Base-by-base conservation (phyloP, 257 asterid genomes). In the Solanum pennellii region DNA sequence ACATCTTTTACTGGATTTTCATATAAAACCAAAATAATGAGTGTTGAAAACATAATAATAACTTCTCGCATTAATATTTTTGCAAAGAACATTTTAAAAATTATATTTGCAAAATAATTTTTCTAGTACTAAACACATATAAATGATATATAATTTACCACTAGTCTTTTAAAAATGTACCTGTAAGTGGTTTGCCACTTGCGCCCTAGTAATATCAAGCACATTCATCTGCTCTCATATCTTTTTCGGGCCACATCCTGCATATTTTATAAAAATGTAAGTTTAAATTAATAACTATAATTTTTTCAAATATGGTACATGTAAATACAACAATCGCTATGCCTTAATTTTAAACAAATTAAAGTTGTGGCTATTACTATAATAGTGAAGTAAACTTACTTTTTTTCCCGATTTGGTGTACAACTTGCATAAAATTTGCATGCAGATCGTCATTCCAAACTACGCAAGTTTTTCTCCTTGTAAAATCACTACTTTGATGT, bases 161-260 rank as follows among this genome's bases (percentile, higher is more conserved):
- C 4, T 16, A 16, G 5, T 18, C 5, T 52, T 73, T 18, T 16
- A 0, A 16, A 16, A 16, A 83, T 39, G 29, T 62, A 90, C 86
- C 76, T 90, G 90, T 14, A 88, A 89, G 56, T 90, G 92, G 59
- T 91, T 90, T 3, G 90, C 92, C 3, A 90, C 89, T 85, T 89
- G 90, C 90, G 86, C 74, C 62, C 91, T 89, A 4, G 92, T 89
- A 5, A 90, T 88, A 20, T 89, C 89, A 37, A 75, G 85, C 5
- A 90, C 92, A 7, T 90, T 89, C 91, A 90, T 90, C 10, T 49
- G n/a, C 3, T 66, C 85, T 80, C 52, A 87, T 47, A 44, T 49
- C 3, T 15, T 14, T 49, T 49, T 90, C 1, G 91, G 90, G 39
- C 85, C 87, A 49, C 90, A 90, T 66, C 47, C 91, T 88, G 65